Evolutionary conservation across 768 basidiomycete species (phyloP).

Genomic region (Suillus subluteus): DNA sequence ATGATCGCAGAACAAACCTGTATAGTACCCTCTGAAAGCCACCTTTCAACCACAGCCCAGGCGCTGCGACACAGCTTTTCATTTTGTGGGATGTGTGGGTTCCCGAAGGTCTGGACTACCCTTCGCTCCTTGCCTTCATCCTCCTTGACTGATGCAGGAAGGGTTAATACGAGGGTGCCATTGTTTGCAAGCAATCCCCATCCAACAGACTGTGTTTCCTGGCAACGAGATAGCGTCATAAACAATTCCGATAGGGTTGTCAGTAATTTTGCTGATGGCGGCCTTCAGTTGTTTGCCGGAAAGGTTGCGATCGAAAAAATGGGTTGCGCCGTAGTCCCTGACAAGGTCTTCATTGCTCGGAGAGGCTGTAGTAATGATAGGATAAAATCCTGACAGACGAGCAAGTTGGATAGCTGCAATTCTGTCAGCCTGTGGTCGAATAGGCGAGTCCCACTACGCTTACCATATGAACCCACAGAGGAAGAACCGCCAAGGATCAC

Average conservation of each 20-base stretch:
- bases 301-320: constrained; percentile 40
- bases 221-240: too few species aligned
- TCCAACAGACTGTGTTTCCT: constrained; percentile 24
- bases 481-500: constrained; percentile 51
- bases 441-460: constrained; percentile 16
- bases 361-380: constrained; percentile 45
- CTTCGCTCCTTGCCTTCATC: too few species aligned
- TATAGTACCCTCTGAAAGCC: too few species aligned
- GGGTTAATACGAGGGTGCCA: constrained; percentile 36
- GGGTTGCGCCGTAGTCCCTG: constrained; percentile 42
- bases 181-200: constrained; percentile 36
- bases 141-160: too few species aligned
- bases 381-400: constrained; percentile 42
- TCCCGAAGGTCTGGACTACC: too few species aligned
- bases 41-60: too few species aligned
- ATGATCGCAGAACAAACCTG: too few species aligned
- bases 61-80: too few species aligned
- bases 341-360: constrained; percentile 33
- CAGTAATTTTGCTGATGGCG: constrained; percentile 32
- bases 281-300: constrained; percentile 20
- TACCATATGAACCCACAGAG: constrained; percentile 52
- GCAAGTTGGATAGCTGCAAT: constrained; percentile 43
- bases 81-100: too few species aligned
- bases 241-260: constrained; percentile 23
- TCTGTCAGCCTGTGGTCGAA: constrained; percentile 9